Evolutionary conservation across 768 basidiomycete species (phyloP).

Genomic region (Suillus tomentosus): DNA sequence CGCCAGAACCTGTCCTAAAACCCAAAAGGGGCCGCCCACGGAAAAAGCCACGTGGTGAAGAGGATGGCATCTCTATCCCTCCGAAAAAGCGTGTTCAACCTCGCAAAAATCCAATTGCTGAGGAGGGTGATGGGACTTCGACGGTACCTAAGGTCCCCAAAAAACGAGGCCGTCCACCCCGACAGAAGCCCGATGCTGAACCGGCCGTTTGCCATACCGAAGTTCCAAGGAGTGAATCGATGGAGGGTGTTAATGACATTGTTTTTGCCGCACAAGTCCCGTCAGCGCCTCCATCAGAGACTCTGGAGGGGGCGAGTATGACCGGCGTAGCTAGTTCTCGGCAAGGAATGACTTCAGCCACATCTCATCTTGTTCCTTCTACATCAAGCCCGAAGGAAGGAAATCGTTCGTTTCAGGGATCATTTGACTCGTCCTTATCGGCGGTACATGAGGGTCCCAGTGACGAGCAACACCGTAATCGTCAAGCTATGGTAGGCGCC

Average conservation of each 20-base stretch:
- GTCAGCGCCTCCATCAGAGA: slow-evolving; percentile 26
- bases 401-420: not conserved
- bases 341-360: not conserved
- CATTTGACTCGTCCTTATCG: not conserved
- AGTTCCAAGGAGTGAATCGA: slow-evolving; percentile 10
- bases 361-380: too few relatives aligned
- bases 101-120: slow-evolving; percentile 25
- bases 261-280: not conserved
- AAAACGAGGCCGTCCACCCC: slow-evolving; percentile 43
- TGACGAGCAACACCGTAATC: not conserved
- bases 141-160: slow-evolving; percentile 17
- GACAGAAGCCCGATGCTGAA: slow-evolving; percentile 22
- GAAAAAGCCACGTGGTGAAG: slow-evolving; percentile 34
- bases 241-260: not conserved
- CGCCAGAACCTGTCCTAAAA: slow-evolving; percentile 23
- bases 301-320: slow-evolving; percentile 27
- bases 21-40: slow-evolving; percentile 53
- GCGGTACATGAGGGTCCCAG: not conserved
- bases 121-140: slow-evolving; percentile 7
- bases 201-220: not conserved
- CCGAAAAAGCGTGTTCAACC: slow-evolving; percentile 41
- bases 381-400: not conserved
- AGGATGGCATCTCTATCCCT: slow-evolving; percentile 18
- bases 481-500: not conserved
- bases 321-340: not conserved